Evolutionary conservation across 2,329 filamentous ascomycete species (phyloP), one percentile per base, ranked within the genome.

Genomic region (Chrysosporium queenslandicum): DNA sequence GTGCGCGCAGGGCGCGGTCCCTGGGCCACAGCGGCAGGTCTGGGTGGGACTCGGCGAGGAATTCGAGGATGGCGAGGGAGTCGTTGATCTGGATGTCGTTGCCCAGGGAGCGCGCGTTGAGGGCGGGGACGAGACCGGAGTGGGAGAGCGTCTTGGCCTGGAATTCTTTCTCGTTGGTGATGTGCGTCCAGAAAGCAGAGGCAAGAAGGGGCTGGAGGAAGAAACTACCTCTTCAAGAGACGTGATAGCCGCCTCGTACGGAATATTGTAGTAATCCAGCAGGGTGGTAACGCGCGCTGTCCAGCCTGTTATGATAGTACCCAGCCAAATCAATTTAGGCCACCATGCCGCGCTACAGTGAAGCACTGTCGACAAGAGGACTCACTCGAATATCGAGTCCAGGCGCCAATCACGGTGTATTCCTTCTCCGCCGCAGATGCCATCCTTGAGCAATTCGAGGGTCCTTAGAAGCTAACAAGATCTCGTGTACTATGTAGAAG

Each of bases 351-450:
- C n/a, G n/a, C n/a, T n/a, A n/a, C n/a, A n/a, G n/a, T n/a, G n/a
- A n/a, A n/a, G n/a, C n/a, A n/a, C n/a, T 9, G 14, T 18, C 20
- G 4, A 37, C 30, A 12, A 2, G 6, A 30, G 4, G 25, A 39
- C 60, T 43, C 59, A 67, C 65, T 66, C 23, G 65, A 68, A 47
- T 67, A 68, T 21, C 65, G 63, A 23, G 64, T 67, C 53, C 59
- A 53, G 23, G 57, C 52, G 29, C 65, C 65, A 41, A 67, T 56
- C 20, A 68, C 51, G 37, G 63, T 63, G 46, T 61, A 63, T 43
- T 66, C 62, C n/a, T 46, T 51, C 41, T 50, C 46, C 12, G 32
- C 32, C 18, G 20, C 20, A 21, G 42, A 12, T 23, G 41, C 36
- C 51, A 30, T 42, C n/a, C 32, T 40, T 4, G 20, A 18, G 14